phyloP scores from a whole-genome alignment of 2,329 filamentous ascomycete species.

The Neopestalotiopsis rosae region DNA sequence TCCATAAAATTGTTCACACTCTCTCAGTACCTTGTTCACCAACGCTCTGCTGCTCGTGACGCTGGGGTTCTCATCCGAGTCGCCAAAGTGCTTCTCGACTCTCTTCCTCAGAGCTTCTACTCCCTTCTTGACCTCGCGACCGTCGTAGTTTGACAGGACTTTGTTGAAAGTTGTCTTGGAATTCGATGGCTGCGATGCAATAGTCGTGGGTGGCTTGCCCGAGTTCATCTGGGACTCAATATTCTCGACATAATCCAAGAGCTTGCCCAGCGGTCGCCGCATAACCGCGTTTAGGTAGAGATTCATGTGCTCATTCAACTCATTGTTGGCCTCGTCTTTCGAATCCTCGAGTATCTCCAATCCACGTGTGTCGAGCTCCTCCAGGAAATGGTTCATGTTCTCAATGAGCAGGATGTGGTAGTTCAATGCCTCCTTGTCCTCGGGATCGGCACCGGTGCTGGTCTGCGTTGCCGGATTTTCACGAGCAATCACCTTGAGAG shows the following conservation, averaged over 20 bases:
- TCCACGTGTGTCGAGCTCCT: slow-evolving; percentile 80
- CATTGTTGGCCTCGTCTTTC: slow-evolving; percentile 76
- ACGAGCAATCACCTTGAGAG: slow-evolving; percentile 88
- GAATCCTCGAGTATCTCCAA: slow-evolving; percentile 83
- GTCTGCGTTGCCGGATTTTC: slow-evolving; percentile 63
- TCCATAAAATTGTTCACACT: slow-evolving; percentile 68
- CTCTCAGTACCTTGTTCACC: slow-evolving; percentile 61
- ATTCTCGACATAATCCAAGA: slow-evolving; percentile 90
- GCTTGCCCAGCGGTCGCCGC: slow-evolving; percentile 84
- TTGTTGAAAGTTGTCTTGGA: slow-evolving; percentile 86
- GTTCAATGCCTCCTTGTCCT: slow-evolving; percentile 96
- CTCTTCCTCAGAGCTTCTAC: slow-evolving; percentile 87
- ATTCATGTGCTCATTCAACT: slow-evolving; percentile 85
- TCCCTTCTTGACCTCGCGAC: slow-evolving; percentile 86
- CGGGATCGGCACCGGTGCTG: slow-evolving; percentile 59
- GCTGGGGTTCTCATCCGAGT: slow-evolving; percentile 73
- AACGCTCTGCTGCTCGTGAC: slow-evolving; percentile 58
- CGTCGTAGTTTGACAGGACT: slow-evolving; percentile 78
- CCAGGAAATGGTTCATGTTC: slow-evolving; percentile 97
- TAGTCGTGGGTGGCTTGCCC: slow-evolving; percentile 64
- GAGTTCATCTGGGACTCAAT: slow-evolving; percentile 74
- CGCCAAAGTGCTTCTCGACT: slow-evolving; percentile 96
- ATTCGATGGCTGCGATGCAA: slow-evolving; percentile 83
- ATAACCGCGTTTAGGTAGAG: slow-evolving; percentile 90
- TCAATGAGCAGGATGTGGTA: slow-evolving; percentile 97